Conservation (phyloP, 345 rosid species). For the Moringa oleifera region DNA sequence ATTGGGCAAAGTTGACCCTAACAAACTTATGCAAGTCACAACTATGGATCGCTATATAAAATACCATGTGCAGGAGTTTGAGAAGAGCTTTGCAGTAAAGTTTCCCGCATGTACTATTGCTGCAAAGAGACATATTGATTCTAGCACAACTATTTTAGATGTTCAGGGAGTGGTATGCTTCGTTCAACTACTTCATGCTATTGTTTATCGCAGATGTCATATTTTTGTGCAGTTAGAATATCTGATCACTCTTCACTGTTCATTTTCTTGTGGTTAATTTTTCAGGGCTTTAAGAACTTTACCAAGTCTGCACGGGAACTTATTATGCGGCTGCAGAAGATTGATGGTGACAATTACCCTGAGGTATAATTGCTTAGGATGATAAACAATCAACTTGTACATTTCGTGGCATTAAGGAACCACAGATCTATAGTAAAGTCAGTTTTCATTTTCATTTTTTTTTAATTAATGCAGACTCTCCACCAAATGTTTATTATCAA, state of each 20-base stretch:
- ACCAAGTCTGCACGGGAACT: constrained; percentile 94
- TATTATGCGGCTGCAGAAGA: constrained; percentile 80
- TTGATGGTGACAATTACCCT: constrained; percentile 97
- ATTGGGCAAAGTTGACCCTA: constrained; percentile 87
- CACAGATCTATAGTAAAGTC: too few relatives aligned
- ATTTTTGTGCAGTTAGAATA: not conserved
- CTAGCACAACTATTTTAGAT: constrained; percentile 93
- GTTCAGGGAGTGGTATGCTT: constrained; percentile 94
- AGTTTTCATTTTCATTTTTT: constrained; percentile 11
- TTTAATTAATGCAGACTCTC: constrained; percentile 69
- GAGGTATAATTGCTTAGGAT: constrained; percentile 49
- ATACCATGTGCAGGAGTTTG: constrained; percentile 91
- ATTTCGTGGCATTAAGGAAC: too few relatives aligned
- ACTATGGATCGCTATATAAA: constrained; percentile 79
- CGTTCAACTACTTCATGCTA: constrained; percentile 2
- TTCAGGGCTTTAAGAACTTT: constrained; percentile 82
- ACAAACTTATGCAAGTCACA: constrained; percentile 82
- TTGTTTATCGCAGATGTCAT: not conserved
- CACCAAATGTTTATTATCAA: constrained; percentile 97
- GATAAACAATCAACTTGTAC: not conserved
- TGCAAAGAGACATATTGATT: constrained; percentile 92
- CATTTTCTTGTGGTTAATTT: constrained; percentile 12
- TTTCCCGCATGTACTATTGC: constrained; percentile 91
- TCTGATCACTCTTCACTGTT: not conserved
- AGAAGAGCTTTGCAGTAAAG: constrained; percentile 73